Evolutionary conservation across 1,139 yeast species (phyloP), one percentile per base, ranked within the genome.

Genomic region (Arxiozyma heterogenica): DNA sequence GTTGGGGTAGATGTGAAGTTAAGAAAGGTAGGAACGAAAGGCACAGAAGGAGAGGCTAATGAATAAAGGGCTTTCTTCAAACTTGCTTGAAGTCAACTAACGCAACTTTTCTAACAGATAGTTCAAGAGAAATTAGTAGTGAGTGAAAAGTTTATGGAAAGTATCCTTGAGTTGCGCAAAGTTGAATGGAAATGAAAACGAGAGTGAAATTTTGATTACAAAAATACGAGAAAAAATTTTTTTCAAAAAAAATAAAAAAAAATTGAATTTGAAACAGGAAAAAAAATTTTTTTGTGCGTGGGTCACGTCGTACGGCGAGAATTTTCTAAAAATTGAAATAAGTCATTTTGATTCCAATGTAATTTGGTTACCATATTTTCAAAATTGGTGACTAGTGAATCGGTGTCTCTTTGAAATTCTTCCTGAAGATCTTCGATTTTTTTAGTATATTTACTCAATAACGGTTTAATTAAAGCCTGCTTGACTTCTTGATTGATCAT

Each of bases 401-500:
- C 65, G 12, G 71, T 69, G 55, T 72, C 75, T 42, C 57, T 61
- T 45, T 68, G 66, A 54, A 72, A 72, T 30, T 63, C 66, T 1
- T 42, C 53, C 53, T 68, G 71, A 41, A 72, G 56, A 3, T 69
- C 68, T 12, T 59, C 57, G 51, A 72, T 68, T 41, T 70, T 45
- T 0, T 48, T 55, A 48, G 69, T 69, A 53, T 72, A 72, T 54
- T 71, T 71, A 20, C 56, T 59, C 0, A 73, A 64, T 46, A 72
- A 54, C 41, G 71, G 73, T 27, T 54, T 55, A 55, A 69, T 59
- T 2, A 72, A 62, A 49, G 65, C 69, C 44, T 64, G 62, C 52
- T 71, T 71, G 54, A 72, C 57, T 54, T 71, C 74, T 11, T 64
- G 62, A 53, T 71, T 71, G 49, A 72, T 69, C 8, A 72, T 60